phyloP scores from a whole-genome alignment of 1,139 yeast species.

The Yamadazyma triangularis region DNA sequence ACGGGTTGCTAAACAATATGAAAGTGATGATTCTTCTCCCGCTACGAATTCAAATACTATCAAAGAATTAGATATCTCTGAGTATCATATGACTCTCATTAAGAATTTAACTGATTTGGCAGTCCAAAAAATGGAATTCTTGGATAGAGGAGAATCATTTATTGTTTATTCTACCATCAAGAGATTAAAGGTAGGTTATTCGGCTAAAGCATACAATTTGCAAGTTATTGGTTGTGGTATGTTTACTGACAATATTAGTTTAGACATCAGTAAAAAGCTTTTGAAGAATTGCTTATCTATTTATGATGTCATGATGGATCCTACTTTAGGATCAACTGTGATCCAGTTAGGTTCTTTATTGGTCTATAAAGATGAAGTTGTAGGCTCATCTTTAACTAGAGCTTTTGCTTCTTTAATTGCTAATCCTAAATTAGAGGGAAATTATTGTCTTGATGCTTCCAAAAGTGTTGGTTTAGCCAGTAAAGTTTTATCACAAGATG shows the following conservation, averaged over 20 bases:
- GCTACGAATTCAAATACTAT: conserved; percentile 1
- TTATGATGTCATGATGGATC: conserved; percentile 40
- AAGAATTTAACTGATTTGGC: conserved; percentile 31
- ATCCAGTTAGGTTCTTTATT: conserved; percentile 54
- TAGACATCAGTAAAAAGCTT: conserved; percentile 27
- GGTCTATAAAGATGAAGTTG: conserved; percentile 40
- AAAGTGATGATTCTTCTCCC: conserved; percentile 9
- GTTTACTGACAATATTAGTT: conserved; percentile 35
- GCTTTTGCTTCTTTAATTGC: conserved; percentile 47
- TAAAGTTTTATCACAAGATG: conserved; percentile 62
- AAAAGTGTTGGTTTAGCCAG: conserved; percentile 42
- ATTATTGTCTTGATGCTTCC: conserved; percentile 33
- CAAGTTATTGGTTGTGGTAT: conserved; percentile 43
- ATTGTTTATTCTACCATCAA: conserved; percentile 39
- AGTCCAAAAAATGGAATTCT: conserved; percentile 34
- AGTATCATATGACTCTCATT: conserved; percentile 24
- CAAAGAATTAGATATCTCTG: conserved; percentile 19
- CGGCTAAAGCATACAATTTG: conserved; percentile 35
- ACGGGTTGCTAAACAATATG: conserved; percentile 21
- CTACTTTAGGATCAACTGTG: conserved; percentile 44
- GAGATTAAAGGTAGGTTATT: conserved; percentile 38
- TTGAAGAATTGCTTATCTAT: conserved; percentile 38
- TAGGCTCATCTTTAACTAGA: conserved; percentile 46
- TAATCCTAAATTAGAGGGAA: conserved; percentile 32
- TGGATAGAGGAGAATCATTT: conserved; percentile 43